Percentiles rank a stretch among this genome's conserved stretches.
These are phyloP conservation scores for Penicillium pulvis DNA, from an alignment of 495 filamentous ascomycete species.

Conservation along the genomic window DNA sequence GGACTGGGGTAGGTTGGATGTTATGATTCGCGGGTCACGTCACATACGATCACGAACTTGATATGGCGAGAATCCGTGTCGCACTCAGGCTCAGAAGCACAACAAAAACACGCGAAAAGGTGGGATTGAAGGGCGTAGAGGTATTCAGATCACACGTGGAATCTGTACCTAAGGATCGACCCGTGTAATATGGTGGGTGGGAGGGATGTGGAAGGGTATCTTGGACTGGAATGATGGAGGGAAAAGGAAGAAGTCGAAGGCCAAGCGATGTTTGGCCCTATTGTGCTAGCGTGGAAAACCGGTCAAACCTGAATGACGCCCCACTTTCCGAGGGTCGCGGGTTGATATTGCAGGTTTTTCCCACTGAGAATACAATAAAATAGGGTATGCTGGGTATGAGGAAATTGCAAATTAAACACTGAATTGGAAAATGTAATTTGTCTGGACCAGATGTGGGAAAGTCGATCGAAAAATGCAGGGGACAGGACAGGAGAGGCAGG, in stretches of 20 bases:
- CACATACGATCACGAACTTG: conserved; percentile 32
- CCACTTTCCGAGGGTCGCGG: conserved; percentile 45
- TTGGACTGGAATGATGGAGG: conserved; percentile 42
- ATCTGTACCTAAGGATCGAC: conserved; percentile 12
- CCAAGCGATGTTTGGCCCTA: conserved; percentile 54
- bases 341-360: conserved; percentile 14
- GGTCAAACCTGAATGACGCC: conserved; percentile 41
- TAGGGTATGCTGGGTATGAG: conserved; percentile 14
- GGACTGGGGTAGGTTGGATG: conserved; percentile 18
- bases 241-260: conserved; percentile 45
- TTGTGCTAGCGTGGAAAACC: conserved; percentile 49
- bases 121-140: conserved; percentile 16
- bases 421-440: conserved; percentile 16
- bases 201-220: conserved; percentile 33
- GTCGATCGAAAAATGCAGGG: conserved; percentile 34
- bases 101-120: conserved; percentile 29
- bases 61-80: conserved; percentile 30
- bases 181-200: conserved; percentile 13
- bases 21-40: conserved; percentile 22
- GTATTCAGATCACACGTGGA: conserved; percentile 21
- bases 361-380: conserved; percentile 18
- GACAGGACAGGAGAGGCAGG: conserved; percentile 11
- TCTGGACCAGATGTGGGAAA: conserved; percentile 9
- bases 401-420: conserved; percentile 10
- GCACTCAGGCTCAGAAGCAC: conserved; percentile 23